Conservation (phyloP, 1,284 basidiomycete species). For the Leucocoprinus gongylophorus region DNA sequence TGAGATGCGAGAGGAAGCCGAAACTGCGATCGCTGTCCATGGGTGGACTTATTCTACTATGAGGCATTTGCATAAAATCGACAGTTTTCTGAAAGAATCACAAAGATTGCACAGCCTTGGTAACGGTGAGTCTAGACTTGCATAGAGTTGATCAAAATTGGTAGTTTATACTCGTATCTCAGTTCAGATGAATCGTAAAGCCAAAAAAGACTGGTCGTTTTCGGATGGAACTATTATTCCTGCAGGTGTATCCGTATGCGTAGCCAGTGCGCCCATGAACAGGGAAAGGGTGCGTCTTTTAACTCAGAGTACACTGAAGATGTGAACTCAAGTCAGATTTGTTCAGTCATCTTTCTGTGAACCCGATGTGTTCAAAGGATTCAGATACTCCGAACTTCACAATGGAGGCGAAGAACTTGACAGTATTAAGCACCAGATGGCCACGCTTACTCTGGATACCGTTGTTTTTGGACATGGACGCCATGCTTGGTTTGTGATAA, state of each 20-base stretch:
- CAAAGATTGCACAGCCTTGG: constrained; percentile 28
- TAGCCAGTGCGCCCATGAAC: constrained; percentile 18
- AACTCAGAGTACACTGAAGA: too few relatives aligned
- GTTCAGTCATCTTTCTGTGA: constrained; percentile 25
- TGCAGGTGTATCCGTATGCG: constrained; percentile 18
- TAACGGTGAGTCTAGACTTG: constrained; percentile 4
- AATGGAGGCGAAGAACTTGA: constrained; percentile 18
- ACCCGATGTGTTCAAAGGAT: constrained; percentile 30
- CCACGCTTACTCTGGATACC: constrained; percentile 29
- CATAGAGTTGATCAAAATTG: not conserved
- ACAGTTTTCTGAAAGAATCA: constrained; percentile 44
- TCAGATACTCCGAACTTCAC: constrained; percentile 29
- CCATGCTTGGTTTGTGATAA: constrained; percentile 25
- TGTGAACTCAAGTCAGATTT: not conserved
- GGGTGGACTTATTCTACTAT: constrained; percentile 40
- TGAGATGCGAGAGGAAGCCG: constrained; percentile 40
- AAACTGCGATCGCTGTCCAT: constrained; percentile 28
- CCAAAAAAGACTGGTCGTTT: constrained; percentile 21
- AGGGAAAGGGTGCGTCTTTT: constrained; percentile 13
- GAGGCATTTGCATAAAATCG: constrained; percentile 37
- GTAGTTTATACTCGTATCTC: not conserved
- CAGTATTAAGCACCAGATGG: constrained; percentile 26
- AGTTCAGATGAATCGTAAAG: constrained; percentile 16
- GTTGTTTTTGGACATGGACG: constrained; percentile 35
- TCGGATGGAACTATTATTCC: constrained; percentile 23